Conservation (phyloP, 805 yeast genomes). For the Wickerhamiella musiphila region DNA sequence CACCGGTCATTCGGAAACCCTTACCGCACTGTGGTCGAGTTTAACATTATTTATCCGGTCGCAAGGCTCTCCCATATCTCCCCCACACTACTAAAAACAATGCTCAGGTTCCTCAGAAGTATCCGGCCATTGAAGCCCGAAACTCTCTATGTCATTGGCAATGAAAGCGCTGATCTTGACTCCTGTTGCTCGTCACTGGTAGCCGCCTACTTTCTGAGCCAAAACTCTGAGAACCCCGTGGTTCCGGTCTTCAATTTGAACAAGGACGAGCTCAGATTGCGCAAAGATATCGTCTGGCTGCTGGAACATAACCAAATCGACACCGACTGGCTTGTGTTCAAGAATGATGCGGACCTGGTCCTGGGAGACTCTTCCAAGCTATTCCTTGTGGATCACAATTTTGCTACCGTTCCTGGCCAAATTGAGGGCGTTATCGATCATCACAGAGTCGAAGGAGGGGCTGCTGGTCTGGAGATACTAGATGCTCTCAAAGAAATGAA, state of each 20-base stretch:
- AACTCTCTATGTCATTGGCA: conserved; percentile 41
- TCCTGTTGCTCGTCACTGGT: conserved; percentile 64
- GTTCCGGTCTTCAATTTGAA: conserved; percentile 70
- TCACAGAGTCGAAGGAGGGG: conserved; percentile 48
- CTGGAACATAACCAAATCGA: conserved; percentile 32
- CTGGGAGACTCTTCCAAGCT: conserved; percentile 23
- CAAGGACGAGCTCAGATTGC: conserved; percentile 40
- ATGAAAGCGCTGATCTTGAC: conserved; percentile 79
- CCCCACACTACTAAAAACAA: no score
- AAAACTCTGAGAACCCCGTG: conserved; percentile 15
- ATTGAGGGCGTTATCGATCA: conserved; percentile 60
- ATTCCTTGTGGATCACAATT: conserved; percentile 54
- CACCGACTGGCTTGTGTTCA: conserved; percentile 35
- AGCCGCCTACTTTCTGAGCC: conserved; percentile 38
- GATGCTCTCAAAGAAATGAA: conserved; percentile 26
- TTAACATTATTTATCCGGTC: no score
- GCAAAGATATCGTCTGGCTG: conserved; percentile 53
- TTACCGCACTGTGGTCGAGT: no score
- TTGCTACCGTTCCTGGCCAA: conserved; percentile 25
- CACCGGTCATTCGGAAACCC: no score
- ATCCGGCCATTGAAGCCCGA: neutral
- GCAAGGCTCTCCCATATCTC: no score
- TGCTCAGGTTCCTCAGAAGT: neutral
- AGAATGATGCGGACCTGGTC: conserved; percentile 38
- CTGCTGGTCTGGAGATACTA: no score